phyloP scores from a whole-genome alignment of 116 monocot species.

The Phalaenopsis hybrid region DNA sequence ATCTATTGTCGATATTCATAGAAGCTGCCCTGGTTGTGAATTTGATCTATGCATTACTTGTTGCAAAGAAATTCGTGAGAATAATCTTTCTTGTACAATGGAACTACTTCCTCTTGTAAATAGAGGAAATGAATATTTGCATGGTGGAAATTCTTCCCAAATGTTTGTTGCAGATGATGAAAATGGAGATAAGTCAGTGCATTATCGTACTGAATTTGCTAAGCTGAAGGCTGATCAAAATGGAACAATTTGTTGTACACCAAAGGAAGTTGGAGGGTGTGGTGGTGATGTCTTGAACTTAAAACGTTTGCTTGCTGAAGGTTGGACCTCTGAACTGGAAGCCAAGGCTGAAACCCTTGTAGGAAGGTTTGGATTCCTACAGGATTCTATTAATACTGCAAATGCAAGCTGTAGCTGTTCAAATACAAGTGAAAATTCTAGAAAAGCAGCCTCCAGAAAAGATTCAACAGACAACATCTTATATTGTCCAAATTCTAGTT shows the following conservation, averaged over 20 bases:
- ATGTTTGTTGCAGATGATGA: neutral
- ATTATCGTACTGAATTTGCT: neutral
- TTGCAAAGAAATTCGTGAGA: constrained; percentile 24
- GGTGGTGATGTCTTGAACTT: constrained; percentile 14
- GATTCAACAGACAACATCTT: constrained; percentile 16
- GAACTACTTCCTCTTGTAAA: neutral
- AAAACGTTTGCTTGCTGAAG: constrained; percentile 10
- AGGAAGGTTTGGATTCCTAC: neutral
- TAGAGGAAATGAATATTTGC: constrained; percentile 16
- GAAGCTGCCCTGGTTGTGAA: constrained; percentile 19
- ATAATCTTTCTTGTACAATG: constrained; percentile 3
- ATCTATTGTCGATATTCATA: constrained; percentile 24
- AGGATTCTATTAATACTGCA: neutral
- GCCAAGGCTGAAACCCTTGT: constrained; percentile 4
- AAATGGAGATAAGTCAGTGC: neutral
- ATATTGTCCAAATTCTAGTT: constrained; percentile 19
- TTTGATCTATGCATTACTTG: constrained; percentile 26
- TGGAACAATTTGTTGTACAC: constrained; percentile 19
- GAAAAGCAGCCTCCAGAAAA: constrained; percentile 23
- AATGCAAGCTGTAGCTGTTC: constrained; percentile 12
- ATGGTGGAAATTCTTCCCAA: constrained; percentile 15
- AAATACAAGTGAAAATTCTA: constrained; percentile 11
- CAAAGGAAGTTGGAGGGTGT: constrained; percentile 20
- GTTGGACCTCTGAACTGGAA: constrained; percentile 11
- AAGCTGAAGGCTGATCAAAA: constrained; percentile 10